phyloP scores from a whole-genome alignment of 2,329 filamentous ascomycete species.

The Trichoderma arundinaceum region DNA sequence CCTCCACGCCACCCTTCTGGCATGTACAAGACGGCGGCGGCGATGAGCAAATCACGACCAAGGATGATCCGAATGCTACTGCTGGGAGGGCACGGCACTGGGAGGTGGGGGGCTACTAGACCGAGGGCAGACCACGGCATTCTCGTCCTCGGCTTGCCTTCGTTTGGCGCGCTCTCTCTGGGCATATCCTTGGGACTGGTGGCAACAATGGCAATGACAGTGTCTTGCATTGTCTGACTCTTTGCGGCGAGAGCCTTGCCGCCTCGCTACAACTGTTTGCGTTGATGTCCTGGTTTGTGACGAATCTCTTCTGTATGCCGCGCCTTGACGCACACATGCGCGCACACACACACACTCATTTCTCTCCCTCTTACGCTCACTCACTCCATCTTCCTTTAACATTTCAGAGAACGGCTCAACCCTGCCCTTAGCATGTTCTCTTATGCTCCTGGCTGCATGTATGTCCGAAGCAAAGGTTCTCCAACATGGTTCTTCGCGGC shows the following conservation, averaged over 20 bases:
- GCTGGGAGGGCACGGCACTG: constrained; percentile 8
- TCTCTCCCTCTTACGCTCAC: neutral
- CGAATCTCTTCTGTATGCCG: constrained; percentile 31
- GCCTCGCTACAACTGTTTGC: constrained; percentile 12
- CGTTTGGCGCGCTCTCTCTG: neutral
- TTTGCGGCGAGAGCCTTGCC: constrained; percentile 14
- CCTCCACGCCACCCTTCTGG: constrained; percentile 30
- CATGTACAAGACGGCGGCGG: constrained; percentile 1
- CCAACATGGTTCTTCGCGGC: neutral
- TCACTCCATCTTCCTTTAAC: neutral
- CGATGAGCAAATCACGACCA: constrained; percentile 24
- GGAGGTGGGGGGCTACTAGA: neutral
- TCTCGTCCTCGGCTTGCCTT: constrained; percentile 11
- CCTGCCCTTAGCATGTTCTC: neutral
- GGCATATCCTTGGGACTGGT: constrained; percentile 5
- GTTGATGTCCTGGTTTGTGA: constrained; percentile 11
- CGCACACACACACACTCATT: constrained; percentile 7
- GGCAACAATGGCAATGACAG: constrained; percentile 8
- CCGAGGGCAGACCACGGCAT: constrained; percentile 11
- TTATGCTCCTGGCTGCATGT: neutral
- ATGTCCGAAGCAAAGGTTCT: neutral
- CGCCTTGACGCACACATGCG: constrained; percentile 33
- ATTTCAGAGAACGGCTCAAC: constrained; percentile 1
- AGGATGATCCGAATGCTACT: constrained; percentile 5
- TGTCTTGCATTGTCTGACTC: neutral